Base-by-base conservation (phyloP, 345 rosid species). In the Melastoma malabathricum region DNA sequence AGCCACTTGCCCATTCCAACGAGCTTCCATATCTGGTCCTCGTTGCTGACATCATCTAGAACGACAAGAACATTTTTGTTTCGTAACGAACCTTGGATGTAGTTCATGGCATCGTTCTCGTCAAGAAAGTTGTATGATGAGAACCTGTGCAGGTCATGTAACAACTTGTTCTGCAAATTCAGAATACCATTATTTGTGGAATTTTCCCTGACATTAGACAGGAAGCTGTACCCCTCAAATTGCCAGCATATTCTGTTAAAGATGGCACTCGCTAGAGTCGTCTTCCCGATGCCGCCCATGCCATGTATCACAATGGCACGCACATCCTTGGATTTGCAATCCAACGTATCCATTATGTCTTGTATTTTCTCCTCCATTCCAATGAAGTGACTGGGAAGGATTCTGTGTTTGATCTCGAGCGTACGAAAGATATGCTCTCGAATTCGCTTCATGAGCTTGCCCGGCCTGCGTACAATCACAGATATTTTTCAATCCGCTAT, bases 201-300 rank as follows among this genome's bases (percentile, higher is more conserved):
- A 15, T n/a, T 14, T 19, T 48, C 54, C 7, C 48, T 31, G 2
- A 49, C 13, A 20, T 48, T 20, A 13, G 47, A 45, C n/a, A 49
- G 44, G 53, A 58, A 58, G 34, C 47, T 18, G 52, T 41, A 22
- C 14, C 17, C 29, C 14, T 58, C 17, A 1, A 49, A 48, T 2
- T 43, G 46, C 18, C 19, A 4, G 4, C 39, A 58, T 14, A 58
- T 13, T 13, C 20, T 10, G 45, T 58, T 34, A 20, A 48, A 58
- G 23, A 58, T 22, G 31, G 20, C 15, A 52, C 23, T 58, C 5
- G 61, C 61, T 22, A 58, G 48, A 39, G 61, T 41, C 5, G 48
- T 58, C 54, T 49, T 58, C 5, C 61, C 54, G 19, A 41, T 29
- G 23, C 54, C 43, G 3, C 61, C 54, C 12, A 38, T n/a, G 2